These are phyloP conservation scores for Arthrobotrys sphaeroides DNA, from an alignment of 2,329 filamentous ascomycete species.

Conservation along the genomic window DNA sequence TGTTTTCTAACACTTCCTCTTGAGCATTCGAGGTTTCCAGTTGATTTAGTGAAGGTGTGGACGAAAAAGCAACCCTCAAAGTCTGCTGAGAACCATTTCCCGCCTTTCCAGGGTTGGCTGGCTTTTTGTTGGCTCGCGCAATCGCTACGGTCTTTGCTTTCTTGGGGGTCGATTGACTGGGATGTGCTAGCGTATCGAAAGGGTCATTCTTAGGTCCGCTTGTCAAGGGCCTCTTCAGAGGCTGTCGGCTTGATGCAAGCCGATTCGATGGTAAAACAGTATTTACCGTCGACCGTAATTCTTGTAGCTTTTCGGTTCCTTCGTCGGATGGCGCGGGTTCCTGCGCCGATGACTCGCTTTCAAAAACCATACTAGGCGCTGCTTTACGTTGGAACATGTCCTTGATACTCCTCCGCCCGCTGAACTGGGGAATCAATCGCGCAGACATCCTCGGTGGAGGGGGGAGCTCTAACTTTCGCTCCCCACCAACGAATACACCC, in stretches of 20 bases:
- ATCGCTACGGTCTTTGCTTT: slow-evolving; percentile 16
- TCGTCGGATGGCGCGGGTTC: slow-evolving; percentile 40
- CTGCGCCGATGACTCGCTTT: slow-evolving; percentile 47
- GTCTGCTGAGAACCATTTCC: slow-evolving; percentile 20
- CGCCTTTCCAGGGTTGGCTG: not conserved
- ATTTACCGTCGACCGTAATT: slow-evolving; percentile 39
- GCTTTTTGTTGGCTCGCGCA: not conserved
- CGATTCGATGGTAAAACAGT: slow-evolving; percentile 56
- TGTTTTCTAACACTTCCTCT: not conserved
- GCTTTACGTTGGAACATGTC: slow-evolving; percentile 77
- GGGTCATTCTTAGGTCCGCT: not conserved
- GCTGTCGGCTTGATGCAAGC: slow-evolving; percentile 67
- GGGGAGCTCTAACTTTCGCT: slow-evolving; percentile 70
- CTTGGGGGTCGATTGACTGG: slow-evolving; percentile 27
- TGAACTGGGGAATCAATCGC: slow-evolving; percentile 85
- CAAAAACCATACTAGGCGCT: slow-evolving; percentile 65
- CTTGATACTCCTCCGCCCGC: slow-evolving; percentile 82
- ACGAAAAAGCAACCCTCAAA: slow-evolving; percentile 11
- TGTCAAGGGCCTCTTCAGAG: slow-evolving; percentile 11
- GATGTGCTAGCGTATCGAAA: not conserved
- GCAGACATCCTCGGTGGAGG: slow-evolving; percentile 79
- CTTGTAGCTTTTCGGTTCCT: slow-evolving; percentile 55
- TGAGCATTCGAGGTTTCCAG: not conserved
- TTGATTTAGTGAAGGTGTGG: not conserved
- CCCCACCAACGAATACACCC: slow-evolving; percentile 75